phyloP scores from a whole-genome alignment of 2,329 filamentous ascomycete species.

The Clonostachys byssicola region DNA sequence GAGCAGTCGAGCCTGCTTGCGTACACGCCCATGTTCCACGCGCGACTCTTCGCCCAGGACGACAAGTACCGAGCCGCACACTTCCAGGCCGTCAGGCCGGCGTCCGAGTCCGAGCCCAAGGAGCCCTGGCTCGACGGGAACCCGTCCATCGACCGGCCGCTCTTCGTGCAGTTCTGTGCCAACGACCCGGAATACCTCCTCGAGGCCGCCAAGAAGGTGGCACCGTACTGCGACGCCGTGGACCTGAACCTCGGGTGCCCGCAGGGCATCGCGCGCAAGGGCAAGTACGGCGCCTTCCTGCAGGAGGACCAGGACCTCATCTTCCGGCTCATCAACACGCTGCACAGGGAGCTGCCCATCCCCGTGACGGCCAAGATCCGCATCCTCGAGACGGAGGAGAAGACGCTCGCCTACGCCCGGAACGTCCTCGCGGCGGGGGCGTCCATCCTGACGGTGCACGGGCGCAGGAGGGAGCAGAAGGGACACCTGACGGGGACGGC shows the following conservation, averaged over 20 bases:
- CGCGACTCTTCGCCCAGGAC: slow-evolving; percentile 77
- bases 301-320: slow-evolving; percentile 90
- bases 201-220: slow-evolving; percentile 70
- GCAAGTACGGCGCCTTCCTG: slow-evolving; percentile 89
- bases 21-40: slow-evolving; percentile 96
- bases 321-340: slow-evolving; percentile 73
- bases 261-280: slow-evolving; percentile 88
- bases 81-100: slow-evolving; percentile 64
- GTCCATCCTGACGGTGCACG: slow-evolving; percentile 91
- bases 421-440: slow-evolving; percentile 85
- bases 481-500: slow-evolving; percentile 91
- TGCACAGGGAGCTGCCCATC: slow-evolving; percentile 73
- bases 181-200: slow-evolving; percentile 81
- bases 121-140: slow-evolving; percentile 78
- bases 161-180: slow-evolving; percentile 96
- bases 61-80: slow-evolving; percentile 72
- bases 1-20: slow-evolving; percentile 67
- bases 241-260: slow-evolving; percentile 95
- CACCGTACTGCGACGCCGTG: slow-evolving; percentile 89
- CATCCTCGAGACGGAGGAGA: slow-evolving; percentile 80
- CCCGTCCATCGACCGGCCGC: slow-evolving; percentile 75
- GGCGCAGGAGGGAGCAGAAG: slow-evolving; percentile 85
- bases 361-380: slow-evolving; percentile 95
- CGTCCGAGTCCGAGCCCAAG: slow-evolving; percentile 5
- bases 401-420: slow-evolving; percentile 82